Percentiles rank a stretch among this genome's conserved stretches.
Conservation (phyloP, 441 rosid genomes). For the Rhodomyrtus psidioides region DNA sequence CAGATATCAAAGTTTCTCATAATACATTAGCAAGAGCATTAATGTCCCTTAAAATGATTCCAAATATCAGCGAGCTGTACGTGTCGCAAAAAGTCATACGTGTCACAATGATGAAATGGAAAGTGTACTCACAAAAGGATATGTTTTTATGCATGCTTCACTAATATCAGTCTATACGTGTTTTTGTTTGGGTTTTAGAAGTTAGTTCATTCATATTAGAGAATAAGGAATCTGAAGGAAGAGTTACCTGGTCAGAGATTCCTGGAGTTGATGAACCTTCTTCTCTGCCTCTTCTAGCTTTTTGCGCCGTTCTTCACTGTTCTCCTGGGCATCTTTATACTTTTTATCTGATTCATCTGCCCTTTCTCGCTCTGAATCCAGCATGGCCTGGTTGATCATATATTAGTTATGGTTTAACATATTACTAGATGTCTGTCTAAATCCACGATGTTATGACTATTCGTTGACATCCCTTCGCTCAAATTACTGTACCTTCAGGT, state of each 20-base stretch:
- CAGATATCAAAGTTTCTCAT: background rate
- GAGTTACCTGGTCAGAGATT: slow-evolving; percentile 66
- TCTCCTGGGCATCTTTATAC: slow-evolving; percentile 42
- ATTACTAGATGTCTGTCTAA: background rate
- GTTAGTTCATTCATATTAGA: background rate
- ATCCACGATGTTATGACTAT: background rate
- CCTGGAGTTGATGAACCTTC: slow-evolving; percentile 72
- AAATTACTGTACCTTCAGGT: slow-evolving; percentile 46
- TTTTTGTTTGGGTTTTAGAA: background rate
- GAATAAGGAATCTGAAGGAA: background rate
- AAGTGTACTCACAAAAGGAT: background rate
- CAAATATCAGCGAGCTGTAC: background rate
- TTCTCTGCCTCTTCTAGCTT: slow-evolving; percentile 79
- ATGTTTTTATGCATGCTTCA: background rate
- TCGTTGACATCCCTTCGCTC: background rate
- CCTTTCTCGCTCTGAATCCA: slow-evolving; percentile 65
- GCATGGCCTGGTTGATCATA: slow-evolving; percentile 29
- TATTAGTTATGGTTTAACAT: background rate
- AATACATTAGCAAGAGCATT: background rate
- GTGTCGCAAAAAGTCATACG: background rate
- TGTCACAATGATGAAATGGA: background rate
- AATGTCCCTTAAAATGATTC: background rate
- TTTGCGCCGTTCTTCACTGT: slow-evolving; percentile 43
- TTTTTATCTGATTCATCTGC: slow-evolving; percentile 63
- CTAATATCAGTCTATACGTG: background rate